Evolutionary conservation across 2,329 filamentous ascomycete species (phyloP), one percentile per base, ranked within the genome.

Genomic region (Zalaria sp.): DNA sequence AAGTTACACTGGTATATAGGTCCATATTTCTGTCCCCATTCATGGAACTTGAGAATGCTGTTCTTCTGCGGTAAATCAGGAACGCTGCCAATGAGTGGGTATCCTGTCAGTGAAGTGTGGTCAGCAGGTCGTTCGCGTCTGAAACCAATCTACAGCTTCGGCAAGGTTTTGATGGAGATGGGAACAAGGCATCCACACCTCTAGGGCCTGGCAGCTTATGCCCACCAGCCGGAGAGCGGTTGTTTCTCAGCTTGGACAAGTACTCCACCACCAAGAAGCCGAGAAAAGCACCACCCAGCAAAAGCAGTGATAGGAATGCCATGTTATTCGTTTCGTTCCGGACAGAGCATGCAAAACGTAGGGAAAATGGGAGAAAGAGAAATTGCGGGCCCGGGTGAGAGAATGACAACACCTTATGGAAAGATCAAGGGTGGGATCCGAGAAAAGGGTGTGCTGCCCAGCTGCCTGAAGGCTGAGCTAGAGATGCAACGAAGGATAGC

Each of bases 1-100:
- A 68, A 53, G 38, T 66, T 59, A 47, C 60, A 55, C 40, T 66
- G 63, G 43, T 67, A 68, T 43, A 68, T 65, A 2, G 64, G 63
- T 3, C 64, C 64, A 43, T 61, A 64, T 40, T 63, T 49, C 46
- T 64, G 60, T 35, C 57, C 58, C 64, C 64, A 67, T 34, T 66
- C 60, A n/a, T 62, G 55, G 38, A 67, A 67, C 41, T 65, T 66
- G 47, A 67, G 57, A 50, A 62, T 64, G 27, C 57, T 52, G 43
- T 64, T 63, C 49, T 64, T 61, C 35, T 63, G 60, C 26, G 64
- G 64, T 4, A 67, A 54, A 11, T 66, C 62, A 37, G 58, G 62
- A 6, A 65, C 55, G 5, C 58, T 62, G 29, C 64, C 64, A 34
- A 67, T 51, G 35, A 66, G 52, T 3, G 65, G 64, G 35, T 61